Conservation (phyloP, 2,329 filamentous ascomycete species). For the Aspergillus sp. region DNA sequence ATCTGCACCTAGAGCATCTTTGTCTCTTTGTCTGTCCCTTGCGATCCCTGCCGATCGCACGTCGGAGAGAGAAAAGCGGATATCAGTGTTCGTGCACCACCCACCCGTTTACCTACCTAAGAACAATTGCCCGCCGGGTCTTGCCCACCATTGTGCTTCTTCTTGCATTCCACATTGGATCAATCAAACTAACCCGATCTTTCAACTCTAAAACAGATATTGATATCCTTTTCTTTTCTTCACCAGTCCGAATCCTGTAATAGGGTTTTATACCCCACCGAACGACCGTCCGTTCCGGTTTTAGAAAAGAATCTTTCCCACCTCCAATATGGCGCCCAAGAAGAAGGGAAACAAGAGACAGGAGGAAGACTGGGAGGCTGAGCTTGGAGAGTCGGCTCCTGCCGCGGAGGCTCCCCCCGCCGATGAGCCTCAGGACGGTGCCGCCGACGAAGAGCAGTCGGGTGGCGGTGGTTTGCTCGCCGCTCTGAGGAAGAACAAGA, state of each 20-base stretch:
- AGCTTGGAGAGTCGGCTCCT: conserved; percentile 73
- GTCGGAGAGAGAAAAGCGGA: conserved; percentile 9
- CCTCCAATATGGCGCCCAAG: conserved; percentile 76
- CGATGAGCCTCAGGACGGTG: conserved; percentile 41
- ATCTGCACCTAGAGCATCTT: conserved; percentile 1
- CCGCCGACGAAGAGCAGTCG: conserved; percentile 54
- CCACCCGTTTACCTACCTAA: background rate
- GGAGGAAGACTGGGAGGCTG: conserved; percentile 92
- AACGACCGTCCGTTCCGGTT: background rate
- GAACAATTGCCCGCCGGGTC: too few species aligned
- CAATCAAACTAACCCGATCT: background rate
- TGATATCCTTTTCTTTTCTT: background rate
- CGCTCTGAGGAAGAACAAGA: conserved; percentile 76
- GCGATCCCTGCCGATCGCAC: conserved; percentile 3
- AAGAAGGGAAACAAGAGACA: conserved; percentile 88
- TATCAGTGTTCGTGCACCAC: conserved; percentile 17
- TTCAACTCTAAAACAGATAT: background rate
- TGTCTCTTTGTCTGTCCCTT: conserved; percentile 1
- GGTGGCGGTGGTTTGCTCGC: conserved; percentile 71
- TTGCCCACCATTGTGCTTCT: background rate
- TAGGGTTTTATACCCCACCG: background rate
- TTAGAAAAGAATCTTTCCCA: background rate
- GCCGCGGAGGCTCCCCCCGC: conserved; percentile 40
- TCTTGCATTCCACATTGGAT: background rate
- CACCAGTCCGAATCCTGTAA: background rate